Conservation (phyloP, 2,329 filamentous ascomycete genomes). For the Aspergillus spinulosporus region DNA sequence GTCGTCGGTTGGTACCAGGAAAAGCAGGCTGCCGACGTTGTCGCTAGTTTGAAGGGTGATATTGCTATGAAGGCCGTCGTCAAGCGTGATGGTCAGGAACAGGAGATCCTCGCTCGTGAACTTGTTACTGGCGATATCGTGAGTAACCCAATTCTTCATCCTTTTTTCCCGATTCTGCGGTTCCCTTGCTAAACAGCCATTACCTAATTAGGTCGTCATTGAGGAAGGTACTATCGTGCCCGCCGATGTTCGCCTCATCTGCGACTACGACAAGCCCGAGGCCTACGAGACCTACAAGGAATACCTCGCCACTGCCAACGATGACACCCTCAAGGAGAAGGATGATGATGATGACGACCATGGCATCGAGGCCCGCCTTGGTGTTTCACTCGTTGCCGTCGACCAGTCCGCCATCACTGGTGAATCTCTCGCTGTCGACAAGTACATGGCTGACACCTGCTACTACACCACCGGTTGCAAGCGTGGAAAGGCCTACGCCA, state of each 20-base stretch:
- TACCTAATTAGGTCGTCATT: constrained; percentile 56
- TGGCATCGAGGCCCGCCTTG: constrained; percentile 57
- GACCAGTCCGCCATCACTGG: constrained; percentile 81
- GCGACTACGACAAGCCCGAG: constrained; percentile 68
- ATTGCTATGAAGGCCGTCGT: constrained; percentile 73
- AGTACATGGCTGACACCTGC: constrained; percentile 69
- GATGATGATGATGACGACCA: constrained; percentile 58
- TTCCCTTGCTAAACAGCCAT: constrained; percentile 5
- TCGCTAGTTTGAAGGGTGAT: constrained; percentile 72
- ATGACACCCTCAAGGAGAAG: constrained; percentile 61
- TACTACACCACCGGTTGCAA: constrained; percentile 83
- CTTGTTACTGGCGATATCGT: constrained; percentile 75
- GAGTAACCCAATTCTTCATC: constrained; percentile 63
- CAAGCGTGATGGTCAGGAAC: constrained; percentile 66
- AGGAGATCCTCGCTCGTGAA: constrained; percentile 69
- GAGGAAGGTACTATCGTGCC: constrained; percentile 72
- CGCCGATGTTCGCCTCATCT: constrained; percentile 70
- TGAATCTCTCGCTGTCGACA: constrained; percentile 66
- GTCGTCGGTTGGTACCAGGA: constrained; percentile 78
- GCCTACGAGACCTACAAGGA: constrained; percentile 68
- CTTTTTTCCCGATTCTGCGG: constrained; percentile 65
- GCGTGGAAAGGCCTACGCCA: constrained; percentile 72
- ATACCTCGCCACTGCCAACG: constrained; percentile 62
- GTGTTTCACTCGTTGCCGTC: constrained; percentile 66
- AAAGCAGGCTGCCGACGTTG: constrained; percentile 76